phyloP scores from a whole-genome alignment of 768 basidiomycete species.

The Kondoa malvinella region DNA sequence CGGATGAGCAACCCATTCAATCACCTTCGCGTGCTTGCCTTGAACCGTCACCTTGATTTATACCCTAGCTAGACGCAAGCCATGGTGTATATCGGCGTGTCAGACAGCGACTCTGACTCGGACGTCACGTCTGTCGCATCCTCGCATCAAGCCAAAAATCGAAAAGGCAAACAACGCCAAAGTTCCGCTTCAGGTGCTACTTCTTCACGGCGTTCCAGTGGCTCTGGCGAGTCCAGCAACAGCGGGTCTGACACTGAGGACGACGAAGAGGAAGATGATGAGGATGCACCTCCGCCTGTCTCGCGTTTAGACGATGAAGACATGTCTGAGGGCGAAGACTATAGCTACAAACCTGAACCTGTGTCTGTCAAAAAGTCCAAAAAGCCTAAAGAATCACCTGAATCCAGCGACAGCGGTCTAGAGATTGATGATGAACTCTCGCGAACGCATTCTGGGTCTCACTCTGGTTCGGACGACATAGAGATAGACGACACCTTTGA shows the following conservation, averaged over 20 bases:
- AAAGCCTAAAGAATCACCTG: not conserved
- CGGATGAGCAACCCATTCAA: no score
- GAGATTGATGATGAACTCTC: slow-evolving; percentile 1
- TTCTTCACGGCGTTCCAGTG: not conserved
- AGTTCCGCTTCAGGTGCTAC: not conserved
- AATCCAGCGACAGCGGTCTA: not conserved
- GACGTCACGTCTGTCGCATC: not conserved
- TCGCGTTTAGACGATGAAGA: not conserved
- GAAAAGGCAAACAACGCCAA: not conserved
- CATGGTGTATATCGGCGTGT: not conserved
- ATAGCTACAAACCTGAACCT: slow-evolving; percentile 9
- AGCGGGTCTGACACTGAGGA: slow-evolving; percentile 7
- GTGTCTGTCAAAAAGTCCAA: not conserved
- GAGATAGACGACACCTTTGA: slow-evolving; percentile 12
- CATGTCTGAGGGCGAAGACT: not conserved
- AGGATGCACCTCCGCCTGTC: not conserved
- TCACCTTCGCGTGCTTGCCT: not conserved
- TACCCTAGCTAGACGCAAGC: not conserved
- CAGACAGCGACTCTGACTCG: not conserved
- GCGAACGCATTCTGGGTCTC: slow-evolving; percentile 8
- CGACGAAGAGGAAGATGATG: slow-evolving; percentile 9
- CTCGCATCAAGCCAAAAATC: not conserved
- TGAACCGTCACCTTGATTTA: not conserved
- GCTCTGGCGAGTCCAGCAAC: not conserved
- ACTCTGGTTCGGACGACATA: slow-evolving; percentile 3